Base-by-base conservation (phyloP, 352 stramenopile species). In the Pythium monospermum region DNA sequence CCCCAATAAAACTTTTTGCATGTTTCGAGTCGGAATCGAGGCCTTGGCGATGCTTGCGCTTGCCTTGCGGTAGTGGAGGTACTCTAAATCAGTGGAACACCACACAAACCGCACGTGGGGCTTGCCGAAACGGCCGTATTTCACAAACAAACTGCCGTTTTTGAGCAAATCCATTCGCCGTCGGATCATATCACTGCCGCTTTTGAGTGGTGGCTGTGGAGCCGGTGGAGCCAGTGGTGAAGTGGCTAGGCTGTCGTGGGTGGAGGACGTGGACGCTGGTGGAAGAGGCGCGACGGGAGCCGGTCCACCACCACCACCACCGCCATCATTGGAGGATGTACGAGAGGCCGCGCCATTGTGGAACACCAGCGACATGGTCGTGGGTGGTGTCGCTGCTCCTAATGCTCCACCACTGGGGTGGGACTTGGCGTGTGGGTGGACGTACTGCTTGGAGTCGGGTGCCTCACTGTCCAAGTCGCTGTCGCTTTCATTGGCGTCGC, bases 81-180 rank as follows among this genome's bases (percentile, higher is more conserved):
- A 86, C 49, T 89, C 76, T 18, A 91, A 58, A 52, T 89, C 78
- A 7, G 53, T 43, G 12, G 81, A 88, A 42, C 77, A 89, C 81
- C 81, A 91, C 27, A 91, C 76, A 47, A 91, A 91, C 13, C 81
- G 75, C 27, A 87, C 78, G 47, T 91, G 81, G 0, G 81, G 81
- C 41, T 80, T 86, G 27, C 81, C 81, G 39, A 64, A 86, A 16
- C 81, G 77, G 0, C 81, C 78, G 43, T 90, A 86, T 39, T 91
- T 91, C 26, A 91, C 73, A 28, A 91, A 91, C 22, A 91, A 56
- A 25, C 69, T 84, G 18, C 81, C 81, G 52, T 65, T 80, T 35
- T 79, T 76, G 25, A 91, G 68, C 28, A 91, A 43, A 35, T 89
- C 76, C 69, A 88, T 84, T 16, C 76, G 73, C 18, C 72, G 69